Percentiles rank a stretch among this genome's conserved stretches.
phyloP scores from a whole-genome alignment of 192 early-diverging fungal species.

The Globomyces pollinis-pini region DNA sequence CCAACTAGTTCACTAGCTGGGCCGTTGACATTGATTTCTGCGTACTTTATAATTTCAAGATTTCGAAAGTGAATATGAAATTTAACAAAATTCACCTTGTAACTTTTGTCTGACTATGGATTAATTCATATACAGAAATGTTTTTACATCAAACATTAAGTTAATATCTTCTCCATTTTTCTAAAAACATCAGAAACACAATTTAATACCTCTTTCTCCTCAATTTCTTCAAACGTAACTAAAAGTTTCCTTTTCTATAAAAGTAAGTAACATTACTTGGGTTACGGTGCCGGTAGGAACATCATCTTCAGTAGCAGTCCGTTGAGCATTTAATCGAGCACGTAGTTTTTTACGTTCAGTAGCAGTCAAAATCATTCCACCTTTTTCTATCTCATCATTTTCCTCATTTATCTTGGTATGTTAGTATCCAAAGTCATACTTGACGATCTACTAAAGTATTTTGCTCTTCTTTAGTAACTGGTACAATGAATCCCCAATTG shows the following conservation, averaged over 20 bases:
- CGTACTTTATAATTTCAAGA: background rate
- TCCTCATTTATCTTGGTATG: constrained; percentile 26
- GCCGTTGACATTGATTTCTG: background rate
- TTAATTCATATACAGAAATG: background rate
- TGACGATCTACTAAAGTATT: constrained; percentile 16
- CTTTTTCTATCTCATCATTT: constrained; percentile 23
- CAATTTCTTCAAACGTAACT: no score
- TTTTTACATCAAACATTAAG: no score
- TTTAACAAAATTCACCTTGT: background rate
- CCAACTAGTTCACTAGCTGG: background rate
- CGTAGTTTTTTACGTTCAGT: constrained; percentile 34
- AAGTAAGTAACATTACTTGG: no score
- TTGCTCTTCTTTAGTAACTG: constrained; percentile 18
- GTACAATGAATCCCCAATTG: constrained; percentile 20
- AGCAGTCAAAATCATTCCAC: constrained; percentile 26
- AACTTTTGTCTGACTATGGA: background rate
- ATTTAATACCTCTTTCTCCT: no score
- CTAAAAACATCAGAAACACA: no score
- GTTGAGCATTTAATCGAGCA: constrained; percentile 10
- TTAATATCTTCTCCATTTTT: no score
- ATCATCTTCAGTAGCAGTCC: background rate
- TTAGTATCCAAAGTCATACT: no score
- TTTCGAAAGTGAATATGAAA: background rate
- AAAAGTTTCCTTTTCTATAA: no score
- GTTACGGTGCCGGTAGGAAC: no score